Percentiles rank a stretch among this genome's conserved stretches.
These are phyloP conservation scores for Eucalyptus curtisii DNA, from an alignment of 345 rosid species.

Conservation along the genomic window DNA sequence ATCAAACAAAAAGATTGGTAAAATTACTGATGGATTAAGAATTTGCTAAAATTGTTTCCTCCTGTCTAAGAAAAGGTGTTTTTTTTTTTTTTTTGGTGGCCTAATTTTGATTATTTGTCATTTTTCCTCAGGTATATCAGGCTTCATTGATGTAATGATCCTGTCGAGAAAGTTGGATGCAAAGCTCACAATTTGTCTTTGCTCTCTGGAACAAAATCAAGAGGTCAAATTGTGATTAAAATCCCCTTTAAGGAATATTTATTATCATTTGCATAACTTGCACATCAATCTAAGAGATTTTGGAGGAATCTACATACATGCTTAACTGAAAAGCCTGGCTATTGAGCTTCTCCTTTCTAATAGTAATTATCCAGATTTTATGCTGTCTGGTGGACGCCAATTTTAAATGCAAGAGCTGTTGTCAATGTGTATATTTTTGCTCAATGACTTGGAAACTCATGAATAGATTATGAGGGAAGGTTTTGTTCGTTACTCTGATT, in stretches of 20 bases:
- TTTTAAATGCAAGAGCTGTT: background rate
- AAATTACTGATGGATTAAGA: background rate
- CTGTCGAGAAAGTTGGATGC: conserved; percentile 70
- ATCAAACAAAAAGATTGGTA: background rate
- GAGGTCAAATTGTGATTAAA: conserved; percentile 24
- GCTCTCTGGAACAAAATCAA: conserved; percentile 22
- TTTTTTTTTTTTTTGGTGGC: background rate
- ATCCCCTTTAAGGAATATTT: background rate
- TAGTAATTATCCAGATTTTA: background rate
- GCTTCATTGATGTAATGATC: conserved; percentile 36
- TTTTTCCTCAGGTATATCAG: conserved; percentile 28
- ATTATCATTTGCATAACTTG: background rate
- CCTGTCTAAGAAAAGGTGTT: background rate
- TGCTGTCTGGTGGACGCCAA: background rate
- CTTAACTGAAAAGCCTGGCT: background rate
- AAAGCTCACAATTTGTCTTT: conserved; percentile 60
- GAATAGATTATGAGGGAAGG: background rate
- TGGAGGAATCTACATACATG: background rate
- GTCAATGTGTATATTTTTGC: background rate
- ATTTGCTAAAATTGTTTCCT: background rate
- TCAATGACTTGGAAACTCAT: background rate
- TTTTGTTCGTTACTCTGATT: background rate
- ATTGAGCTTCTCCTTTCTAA: background rate
- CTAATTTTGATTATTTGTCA: background rate
- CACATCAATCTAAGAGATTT: background rate